These are phyloP conservation scores for Elaeis guineensis DNA, from an alignment of 176 grass and related monocot species.

Conservation along the genomic window DNA sequence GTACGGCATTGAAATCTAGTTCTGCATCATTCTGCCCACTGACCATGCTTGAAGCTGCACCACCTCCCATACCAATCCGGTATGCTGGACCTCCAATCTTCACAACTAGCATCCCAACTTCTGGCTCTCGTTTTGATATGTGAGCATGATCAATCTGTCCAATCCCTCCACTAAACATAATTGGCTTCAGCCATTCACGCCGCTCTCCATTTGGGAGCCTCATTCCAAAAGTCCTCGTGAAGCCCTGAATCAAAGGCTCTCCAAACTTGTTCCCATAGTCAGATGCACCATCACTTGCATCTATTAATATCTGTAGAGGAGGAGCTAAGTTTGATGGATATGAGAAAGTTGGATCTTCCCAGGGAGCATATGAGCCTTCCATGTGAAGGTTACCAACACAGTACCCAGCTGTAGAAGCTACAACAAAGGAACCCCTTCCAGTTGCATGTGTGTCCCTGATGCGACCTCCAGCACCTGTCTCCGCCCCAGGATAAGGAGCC, in stretches of 20 bases:
- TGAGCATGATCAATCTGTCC: conserved; percentile 85
- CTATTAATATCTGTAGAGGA: conserved; percentile 83
- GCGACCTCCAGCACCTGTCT: conserved; percentile 78
- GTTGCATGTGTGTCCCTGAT: conserved; percentile 94
- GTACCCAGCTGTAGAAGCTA: conserved; percentile 78
- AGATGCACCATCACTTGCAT: conserved; percentile 79
- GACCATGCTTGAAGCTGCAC: conserved; percentile 93
- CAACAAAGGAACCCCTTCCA: conserved; percentile 72
- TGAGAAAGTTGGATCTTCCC: conserved; percentile 76
- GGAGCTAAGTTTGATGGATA: conserved; percentile 71
- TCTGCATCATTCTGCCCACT: conserved; percentile 92
- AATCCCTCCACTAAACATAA: conserved; percentile 96
- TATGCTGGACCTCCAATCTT: conserved; percentile 95
- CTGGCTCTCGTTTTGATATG: conserved; percentile 65
- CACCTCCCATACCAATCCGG: conserved; percentile 94
- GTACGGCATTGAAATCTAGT: conserved; percentile 95
- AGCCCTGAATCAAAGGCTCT: conserved; percentile 88
- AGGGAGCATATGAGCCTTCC: conserved; percentile 60
- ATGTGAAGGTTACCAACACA: conserved; percentile 88
- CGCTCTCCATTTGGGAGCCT: conserved; percentile 69
- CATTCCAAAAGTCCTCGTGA: conserved; percentile 72
- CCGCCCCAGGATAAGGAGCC: conserved; percentile 75
- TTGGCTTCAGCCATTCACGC: conserved; percentile 92
- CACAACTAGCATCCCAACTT: conserved; percentile 92
- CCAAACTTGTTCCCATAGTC: conserved; percentile 99